These are phyloP conservation scores for Aspergillus candidus DNA, from an alignment of 2,329 filamentous ascomycete species.

Conservation along the genomic window DNA sequence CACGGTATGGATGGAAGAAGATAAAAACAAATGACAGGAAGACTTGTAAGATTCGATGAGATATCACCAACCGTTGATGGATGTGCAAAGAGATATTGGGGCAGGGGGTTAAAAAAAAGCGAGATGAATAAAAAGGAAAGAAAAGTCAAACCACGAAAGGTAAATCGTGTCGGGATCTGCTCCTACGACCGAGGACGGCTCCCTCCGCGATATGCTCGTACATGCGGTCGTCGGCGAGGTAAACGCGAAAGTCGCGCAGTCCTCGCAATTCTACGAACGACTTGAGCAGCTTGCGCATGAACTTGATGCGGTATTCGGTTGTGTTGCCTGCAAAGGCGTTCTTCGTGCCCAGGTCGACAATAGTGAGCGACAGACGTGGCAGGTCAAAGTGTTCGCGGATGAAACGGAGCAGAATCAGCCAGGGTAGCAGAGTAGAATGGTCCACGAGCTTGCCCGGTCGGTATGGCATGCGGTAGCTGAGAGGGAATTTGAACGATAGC, in stretches of 20 bases:
- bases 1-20: too few relatives aligned
- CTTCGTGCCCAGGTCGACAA: slow-evolving; percentile 16
- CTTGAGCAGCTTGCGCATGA: slow-evolving; percentile 15
- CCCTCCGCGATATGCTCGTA: slow-evolving; percentile 15
- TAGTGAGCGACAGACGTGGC: slow-evolving; percentile 13
- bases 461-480: slow-evolving; percentile 4
- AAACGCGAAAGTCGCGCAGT: slow-evolving; percentile 16
- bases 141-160: too few relatives aligned
- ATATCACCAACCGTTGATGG: too few relatives aligned
- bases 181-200: slow-evolving; percentile 9
- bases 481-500: slow-evolving; percentile 19
- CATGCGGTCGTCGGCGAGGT: slow-evolving; percentile 13
- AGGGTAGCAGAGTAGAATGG: slow-evolving; percentile 12
- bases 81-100: too few relatives aligned
- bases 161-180: too few relatives aligned
- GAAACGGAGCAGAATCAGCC: slow-evolving; percentile 23
- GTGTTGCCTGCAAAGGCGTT: not conserved
- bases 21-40: too few relatives aligned
- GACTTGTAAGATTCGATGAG: too few relatives aligned
- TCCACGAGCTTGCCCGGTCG: slow-evolving; percentile 5
- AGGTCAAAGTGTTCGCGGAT: slow-evolving; percentile 23
- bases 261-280: slow-evolving; percentile 14
- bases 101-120: too few relatives aligned
- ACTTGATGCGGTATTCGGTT: slow-evolving; percentile 7
- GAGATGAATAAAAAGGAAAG: too few relatives aligned